Conservation (phyloP, 1,139 yeast genomes). For the Debaryomycetaceae sp. region DNA sequence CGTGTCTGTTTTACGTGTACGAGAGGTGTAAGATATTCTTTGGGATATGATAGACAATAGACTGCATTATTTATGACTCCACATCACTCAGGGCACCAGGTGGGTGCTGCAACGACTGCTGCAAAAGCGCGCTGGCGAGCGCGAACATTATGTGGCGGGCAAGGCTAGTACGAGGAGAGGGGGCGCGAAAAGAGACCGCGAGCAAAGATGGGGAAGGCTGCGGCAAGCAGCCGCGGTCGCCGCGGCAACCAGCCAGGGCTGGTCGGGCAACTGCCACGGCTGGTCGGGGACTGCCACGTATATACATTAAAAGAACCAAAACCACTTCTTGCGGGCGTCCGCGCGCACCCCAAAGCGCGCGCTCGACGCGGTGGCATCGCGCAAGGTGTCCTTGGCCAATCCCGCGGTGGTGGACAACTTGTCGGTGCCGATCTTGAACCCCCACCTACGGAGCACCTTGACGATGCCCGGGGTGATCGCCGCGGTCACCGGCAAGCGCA, state of each 20-base stretch:
- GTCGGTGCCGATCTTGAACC: conserved; percentile 68
- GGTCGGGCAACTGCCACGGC: too few relatives aligned
- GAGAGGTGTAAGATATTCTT: conserved; percentile 73
- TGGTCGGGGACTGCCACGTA: too few relatives aligned
- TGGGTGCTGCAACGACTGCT: too few relatives aligned
- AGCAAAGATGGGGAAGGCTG: too few relatives aligned
- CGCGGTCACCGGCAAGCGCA: conserved; percentile 86
- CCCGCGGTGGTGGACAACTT: conserved; percentile 33
- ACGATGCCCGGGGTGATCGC: conserved; percentile 87
- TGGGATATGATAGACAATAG: conserved; percentile 60
- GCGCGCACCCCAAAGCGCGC: conserved; percentile 53
- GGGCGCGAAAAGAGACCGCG: too few relatives aligned
- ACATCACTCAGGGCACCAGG: too few relatives aligned
- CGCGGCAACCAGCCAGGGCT: too few relatives aligned
- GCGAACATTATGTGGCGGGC: too few relatives aligned
- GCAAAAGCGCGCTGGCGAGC: too few relatives aligned
- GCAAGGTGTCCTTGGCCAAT: conserved; percentile 26
- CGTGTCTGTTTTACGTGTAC: conserved; percentile 91
- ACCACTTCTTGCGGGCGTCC: conserved; percentile 53
- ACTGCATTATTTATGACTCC: too few relatives aligned
- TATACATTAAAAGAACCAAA: conserved; percentile 57
- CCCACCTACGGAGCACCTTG: conserved; percentile 62
- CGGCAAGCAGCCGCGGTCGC: too few relatives aligned
- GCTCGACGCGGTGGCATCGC: conserved; percentile 33
- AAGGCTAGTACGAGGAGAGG: too few relatives aligned